Conservation (phyloP, 2,329 filamentous ascomycete species). For the Alternaria hordeiaustralica region DNA sequence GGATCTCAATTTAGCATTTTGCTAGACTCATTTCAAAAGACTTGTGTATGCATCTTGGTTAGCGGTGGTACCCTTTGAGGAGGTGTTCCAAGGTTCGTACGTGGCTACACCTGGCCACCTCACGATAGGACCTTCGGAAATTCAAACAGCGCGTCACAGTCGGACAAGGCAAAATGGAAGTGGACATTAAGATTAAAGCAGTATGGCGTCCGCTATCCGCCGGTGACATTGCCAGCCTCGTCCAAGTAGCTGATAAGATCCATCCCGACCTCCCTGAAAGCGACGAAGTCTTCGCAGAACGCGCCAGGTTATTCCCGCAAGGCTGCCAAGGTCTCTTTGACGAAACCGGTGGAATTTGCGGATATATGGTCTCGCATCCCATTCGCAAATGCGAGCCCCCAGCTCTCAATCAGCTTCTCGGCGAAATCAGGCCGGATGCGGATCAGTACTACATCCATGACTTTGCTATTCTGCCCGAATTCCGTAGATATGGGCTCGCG, state of each 20-base stretch:
- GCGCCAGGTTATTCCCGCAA: slow-evolving; percentile 16
- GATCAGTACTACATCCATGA: slow-evolving; percentile 31
- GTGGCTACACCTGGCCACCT: neutral
- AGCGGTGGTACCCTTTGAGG: neutral
- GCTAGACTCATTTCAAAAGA: neutral
- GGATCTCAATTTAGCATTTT: neutral
- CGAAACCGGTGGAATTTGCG: slow-evolving; percentile 7
- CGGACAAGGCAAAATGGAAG: neutral
- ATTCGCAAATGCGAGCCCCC: slow-evolving; percentile 16
- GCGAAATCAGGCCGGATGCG: slow-evolving; percentile 7
- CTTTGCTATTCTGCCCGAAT: slow-evolving; percentile 20
- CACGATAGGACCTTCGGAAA: neutral
- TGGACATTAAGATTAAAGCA: neutral
- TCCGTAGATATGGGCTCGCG: slow-evolving; percentile 14
- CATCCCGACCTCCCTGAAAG: slow-evolving; percentile 25
- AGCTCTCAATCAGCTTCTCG: slow-evolving; percentile 13
- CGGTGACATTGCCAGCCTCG: slow-evolving; percentile 5
- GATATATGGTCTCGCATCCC: slow-evolving; percentile 27
- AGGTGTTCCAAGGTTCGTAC: neutral
- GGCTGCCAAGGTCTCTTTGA: slow-evolving; percentile 21
- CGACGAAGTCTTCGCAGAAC: slow-evolving; percentile 22
- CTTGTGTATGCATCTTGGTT: neutral
- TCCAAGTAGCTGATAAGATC: slow-evolving; percentile 13
- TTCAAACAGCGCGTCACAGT: neutral
- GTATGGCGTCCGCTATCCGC: slow-evolving; percentile 13